Evolutionary conservation across 352 stramenopile species (phyloP), one percentile per base, ranked within the genome.

Genomic region (Pilasporangium apinafurcum): DNA sequence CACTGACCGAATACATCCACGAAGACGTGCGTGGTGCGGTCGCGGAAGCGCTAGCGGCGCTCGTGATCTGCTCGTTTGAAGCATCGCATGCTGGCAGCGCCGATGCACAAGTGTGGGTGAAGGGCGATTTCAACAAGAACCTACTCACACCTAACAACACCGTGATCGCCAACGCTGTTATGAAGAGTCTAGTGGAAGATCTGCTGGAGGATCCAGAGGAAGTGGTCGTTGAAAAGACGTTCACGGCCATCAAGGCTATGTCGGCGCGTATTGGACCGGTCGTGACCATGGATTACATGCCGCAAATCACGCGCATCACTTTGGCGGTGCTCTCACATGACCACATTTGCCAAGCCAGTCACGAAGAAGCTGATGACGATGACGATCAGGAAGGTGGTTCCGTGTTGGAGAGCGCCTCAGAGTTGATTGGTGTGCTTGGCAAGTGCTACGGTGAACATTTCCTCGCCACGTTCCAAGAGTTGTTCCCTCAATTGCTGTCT

Each of bases 231-330:
- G 92, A 96, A 70, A 96, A 96, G 58, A 83, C 95, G 1, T 95
- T 98, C 49, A 97, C 93, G 39, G 93, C 94, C 14, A 79, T 99
- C 40, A 97, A 97, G 57, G 83, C 96, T 44, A 95, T 98, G 77
- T 96, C 92, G 37, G 86, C 92, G 26, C 90, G 96, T 44, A 84
- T 96, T 24, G 95, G 92, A 14, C 70, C 83, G 4, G 75, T 91
- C 16, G 97, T 98, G 42, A 89, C 78, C 14, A 84, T 92, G 45
- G 84, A 95, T 25, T 79, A 96, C 72, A 78, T 57, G 48, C 72
- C 81, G 17, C 51, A 76, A 32, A 74, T 92, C 32, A 85, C 94
- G 61, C 76, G 87, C 44, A 69, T 93, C 13, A 72, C 96, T 0
- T 76, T 95, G 46, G 81, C 86, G 22, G 80, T 96, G 43, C 73